These are phyloP conservation scores for Penicillium chermesinum DNA, from an alignment of 495 filamentous ascomycete species.

Conservation along the genomic window DNA sequence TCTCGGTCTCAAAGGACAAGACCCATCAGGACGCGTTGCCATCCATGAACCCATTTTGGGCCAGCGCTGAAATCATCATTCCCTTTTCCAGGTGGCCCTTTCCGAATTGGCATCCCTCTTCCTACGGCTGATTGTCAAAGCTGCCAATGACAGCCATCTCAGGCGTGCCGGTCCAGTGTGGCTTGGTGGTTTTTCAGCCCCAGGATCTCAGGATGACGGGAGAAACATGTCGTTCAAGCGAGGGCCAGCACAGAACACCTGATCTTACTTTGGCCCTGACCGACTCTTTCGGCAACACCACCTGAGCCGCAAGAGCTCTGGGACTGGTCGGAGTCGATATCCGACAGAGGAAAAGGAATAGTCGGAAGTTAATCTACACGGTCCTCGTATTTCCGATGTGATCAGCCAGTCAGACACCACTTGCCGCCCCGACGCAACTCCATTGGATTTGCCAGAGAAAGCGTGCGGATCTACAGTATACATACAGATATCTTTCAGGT, in stretches of 20 bases:
- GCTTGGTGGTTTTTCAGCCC: constrained; percentile 6
- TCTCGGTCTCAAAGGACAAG: too few relatives aligned
- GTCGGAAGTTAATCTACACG: not conserved
- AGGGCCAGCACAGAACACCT: not conserved
- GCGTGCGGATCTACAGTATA: not conserved
- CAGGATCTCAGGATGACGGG: not conserved
- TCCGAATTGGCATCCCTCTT: not conserved
- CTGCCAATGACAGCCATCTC: not conserved
- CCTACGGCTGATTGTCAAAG: not conserved
- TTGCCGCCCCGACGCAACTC: not conserved
- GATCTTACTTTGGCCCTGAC: not conserved
- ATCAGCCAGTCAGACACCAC: constrained; percentile 2
- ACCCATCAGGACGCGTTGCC: too few relatives aligned
- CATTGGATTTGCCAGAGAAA: not conserved
- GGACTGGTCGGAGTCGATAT: not conserved
- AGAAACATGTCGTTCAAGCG: not conserved
- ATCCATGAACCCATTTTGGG: too few relatives aligned
- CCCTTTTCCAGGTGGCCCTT: too few relatives aligned
- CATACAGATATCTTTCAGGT: not conserved
- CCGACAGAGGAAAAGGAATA: not conserved
- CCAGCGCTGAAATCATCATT: too few relatives aligned
- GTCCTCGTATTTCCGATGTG: not conserved
- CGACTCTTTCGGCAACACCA: not conserved
- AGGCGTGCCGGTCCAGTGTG: not conserved
- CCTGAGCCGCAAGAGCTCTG: not conserved